Conservation (phyloP, 2,329 filamentous ascomycete genomes). For the Dothiorella sarmentorum region DNA sequence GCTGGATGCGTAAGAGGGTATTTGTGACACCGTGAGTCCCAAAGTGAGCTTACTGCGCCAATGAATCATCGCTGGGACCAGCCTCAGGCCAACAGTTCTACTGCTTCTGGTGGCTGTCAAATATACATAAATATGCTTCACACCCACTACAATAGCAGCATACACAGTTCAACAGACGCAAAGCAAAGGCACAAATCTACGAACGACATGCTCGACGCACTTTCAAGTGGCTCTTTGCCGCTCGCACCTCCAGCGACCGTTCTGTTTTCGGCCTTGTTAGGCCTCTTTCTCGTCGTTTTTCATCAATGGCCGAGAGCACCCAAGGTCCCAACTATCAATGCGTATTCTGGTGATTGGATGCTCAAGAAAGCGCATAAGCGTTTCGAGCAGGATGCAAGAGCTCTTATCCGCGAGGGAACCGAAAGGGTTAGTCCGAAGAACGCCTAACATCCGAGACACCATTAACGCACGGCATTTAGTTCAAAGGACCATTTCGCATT, state of each 20-base stretch:
- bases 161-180: not conserved
- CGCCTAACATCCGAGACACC: not conserved
- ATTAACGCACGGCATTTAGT: not conserved
- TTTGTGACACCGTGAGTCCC: not conserved
- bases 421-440: not conserved
- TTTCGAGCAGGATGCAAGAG: not conserved
- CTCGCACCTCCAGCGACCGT: not conserved
- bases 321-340: not conserved
- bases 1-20: not conserved
- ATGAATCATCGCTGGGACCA: no score
- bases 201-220: not conserved
- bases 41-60: no score
- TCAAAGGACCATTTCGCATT: constrained; percentile 7
- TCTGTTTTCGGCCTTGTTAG: not conserved
- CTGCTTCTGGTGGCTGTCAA: no score
- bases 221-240: not conserved
- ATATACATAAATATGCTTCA: not conserved
- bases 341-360: constrained; percentile 7
- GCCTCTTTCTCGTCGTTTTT: not conserved
- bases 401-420: not conserved
- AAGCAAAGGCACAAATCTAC: not conserved
- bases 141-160: not conserved
- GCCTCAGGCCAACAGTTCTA: no score
- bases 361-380: not conserved
- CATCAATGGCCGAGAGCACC: not conserved